Percentiles rank a stretch among this genome's conserved stretches.
Evolutionary conservation across 2,329 filamentous ascomycete genomes (phyloP).

Genomic region (Neurospora sp.): DNA sequence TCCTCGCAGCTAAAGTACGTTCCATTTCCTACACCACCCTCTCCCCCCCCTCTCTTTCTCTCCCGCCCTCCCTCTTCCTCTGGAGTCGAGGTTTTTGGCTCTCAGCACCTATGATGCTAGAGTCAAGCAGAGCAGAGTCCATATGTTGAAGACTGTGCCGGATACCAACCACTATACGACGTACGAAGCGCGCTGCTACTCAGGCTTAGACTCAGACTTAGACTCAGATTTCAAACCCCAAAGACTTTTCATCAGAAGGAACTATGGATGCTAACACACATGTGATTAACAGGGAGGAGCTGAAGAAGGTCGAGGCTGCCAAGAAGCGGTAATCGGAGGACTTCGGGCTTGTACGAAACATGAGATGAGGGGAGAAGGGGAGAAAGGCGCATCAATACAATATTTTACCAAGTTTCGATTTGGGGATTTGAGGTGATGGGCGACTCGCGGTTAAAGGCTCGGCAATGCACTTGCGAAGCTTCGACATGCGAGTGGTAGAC

Average conservation of each 20-base stretch:
- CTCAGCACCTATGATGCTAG: no score
- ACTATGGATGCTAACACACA: no score
- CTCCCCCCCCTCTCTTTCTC: background rate
- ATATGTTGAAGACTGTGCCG: no score
- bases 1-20: constrained; percentile 84
- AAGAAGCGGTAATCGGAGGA: constrained; percentile 46
- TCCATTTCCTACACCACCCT: background rate
- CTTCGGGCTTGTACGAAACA: background rate
- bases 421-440: background rate
- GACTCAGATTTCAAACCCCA: no score
- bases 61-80: background rate
- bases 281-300: constrained; percentile 57
- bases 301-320: constrained; percentile 82
- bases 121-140: no score
- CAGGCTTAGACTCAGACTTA: no score
- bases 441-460: background rate
- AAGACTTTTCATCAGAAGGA: no score
- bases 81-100: no score
- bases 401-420: background rate
- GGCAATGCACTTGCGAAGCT: background rate
- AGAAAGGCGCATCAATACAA: background rate
- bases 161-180: no score
- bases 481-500: background rate
- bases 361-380: background rate
- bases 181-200: no score